These are phyloP conservation scores for Adansonia digitata DNA, from an alignment of 345 rosid genomes.

Conservation along the genomic window DNA sequence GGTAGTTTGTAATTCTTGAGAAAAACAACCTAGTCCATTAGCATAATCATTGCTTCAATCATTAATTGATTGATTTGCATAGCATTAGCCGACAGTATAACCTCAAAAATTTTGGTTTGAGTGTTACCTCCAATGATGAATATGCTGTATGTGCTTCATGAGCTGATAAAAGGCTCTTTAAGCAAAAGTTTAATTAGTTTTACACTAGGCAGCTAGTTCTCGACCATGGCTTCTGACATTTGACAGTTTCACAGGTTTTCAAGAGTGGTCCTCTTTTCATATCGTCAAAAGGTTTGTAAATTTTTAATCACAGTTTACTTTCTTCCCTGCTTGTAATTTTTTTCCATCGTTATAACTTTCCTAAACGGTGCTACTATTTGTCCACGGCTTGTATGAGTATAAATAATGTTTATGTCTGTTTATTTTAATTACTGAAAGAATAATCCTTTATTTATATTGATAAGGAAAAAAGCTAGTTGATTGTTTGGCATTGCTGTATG, in stretches of 20 bases:
- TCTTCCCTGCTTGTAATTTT: background rate
- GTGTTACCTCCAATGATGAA: background rate
- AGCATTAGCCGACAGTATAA: background rate
- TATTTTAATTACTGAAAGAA: background rate
- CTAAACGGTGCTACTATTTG: background rate
- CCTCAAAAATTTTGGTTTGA: background rate
- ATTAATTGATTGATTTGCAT: background rate
- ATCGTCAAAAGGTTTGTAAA: constrained; percentile 84
- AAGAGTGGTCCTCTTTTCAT: constrained; percentile 97
- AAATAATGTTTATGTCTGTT: background rate
- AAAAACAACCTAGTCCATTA: background rate
- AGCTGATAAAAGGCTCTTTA: background rate
- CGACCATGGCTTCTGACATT: constrained; percentile 2
- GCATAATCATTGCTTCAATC: background rate
- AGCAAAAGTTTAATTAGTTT: background rate
- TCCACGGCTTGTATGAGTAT: background rate
- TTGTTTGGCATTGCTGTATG: background rate
- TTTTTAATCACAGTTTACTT: background rate
- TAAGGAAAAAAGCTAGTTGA: background rate
- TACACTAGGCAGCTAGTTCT: background rate
- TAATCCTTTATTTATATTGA: background rate
- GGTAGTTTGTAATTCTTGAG: background rate
- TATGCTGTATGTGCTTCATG: background rate
- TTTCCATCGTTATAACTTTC: background rate
- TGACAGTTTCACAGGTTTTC: constrained; percentile 55